phyloP scores from a whole-genome alignment of 768 basidiomycete genomes.

The Termitomyces sp. region DNA sequence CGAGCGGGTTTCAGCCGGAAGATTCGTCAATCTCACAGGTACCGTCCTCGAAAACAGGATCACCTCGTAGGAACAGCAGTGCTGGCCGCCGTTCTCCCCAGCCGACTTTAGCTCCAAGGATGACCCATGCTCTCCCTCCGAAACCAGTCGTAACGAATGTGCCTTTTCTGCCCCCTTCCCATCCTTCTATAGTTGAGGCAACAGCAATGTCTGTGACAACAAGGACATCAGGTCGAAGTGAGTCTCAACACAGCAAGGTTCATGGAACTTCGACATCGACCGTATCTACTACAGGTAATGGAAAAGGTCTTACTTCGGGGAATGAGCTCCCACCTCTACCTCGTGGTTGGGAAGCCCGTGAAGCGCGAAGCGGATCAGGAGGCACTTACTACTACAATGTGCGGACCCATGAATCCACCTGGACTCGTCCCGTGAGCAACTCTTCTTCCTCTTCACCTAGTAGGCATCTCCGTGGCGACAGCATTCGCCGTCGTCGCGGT shows the following conservation, averaged over 20 bases:
- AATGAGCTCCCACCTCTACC: conserved; percentile 34
- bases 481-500: conserved; percentile 19
- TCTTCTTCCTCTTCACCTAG: conserved; percentile 18
- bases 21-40: conserved; percentile 10
- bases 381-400: conserved; percentile 53
- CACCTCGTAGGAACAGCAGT: conserved; percentile 10
- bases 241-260: conserved; percentile 26
- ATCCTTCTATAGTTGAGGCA: conserved; percentile 54
- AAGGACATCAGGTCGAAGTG: conserved; percentile 33
- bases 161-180: conserved; percentile 48
- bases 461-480: conserved; percentile 18
- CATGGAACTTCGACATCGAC: conserved; percentile 22
- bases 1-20: conserved; percentile 6
- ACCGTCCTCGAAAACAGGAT: conserved; percentile 7
- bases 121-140: conserved; percentile 65
- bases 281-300: conserved; percentile 16
- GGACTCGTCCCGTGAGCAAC: conserved; percentile 44
- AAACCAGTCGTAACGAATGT: conserved; percentile 52
- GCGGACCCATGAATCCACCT: conserved; percentile 50
- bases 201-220: conserved; percentile 47
- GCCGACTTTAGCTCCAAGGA: conserved; percentile 27
- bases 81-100: conserved; percentile 15
- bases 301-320: conserved; percentile 14
- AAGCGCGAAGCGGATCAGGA: conserved; percentile 41
- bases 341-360: conserved; percentile 55